phyloP scores from a whole-genome alignment of 148 eudicot species.

The Rhododendron vialii region DNA sequence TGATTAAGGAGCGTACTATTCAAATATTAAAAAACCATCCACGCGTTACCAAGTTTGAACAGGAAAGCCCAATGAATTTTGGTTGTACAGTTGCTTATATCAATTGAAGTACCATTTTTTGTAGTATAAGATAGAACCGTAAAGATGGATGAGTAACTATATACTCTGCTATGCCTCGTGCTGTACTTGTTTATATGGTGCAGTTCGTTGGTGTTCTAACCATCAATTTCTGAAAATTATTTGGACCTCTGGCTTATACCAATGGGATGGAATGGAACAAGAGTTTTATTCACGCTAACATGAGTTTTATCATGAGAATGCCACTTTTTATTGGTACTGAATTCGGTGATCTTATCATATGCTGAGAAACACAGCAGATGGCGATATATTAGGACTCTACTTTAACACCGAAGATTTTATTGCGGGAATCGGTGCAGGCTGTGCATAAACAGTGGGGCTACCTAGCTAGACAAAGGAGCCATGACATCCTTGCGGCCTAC shows the following conservation, averaged over 20 bases:
- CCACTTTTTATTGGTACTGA: background rate
- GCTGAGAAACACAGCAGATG: background rate
- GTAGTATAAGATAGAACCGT: background rate
- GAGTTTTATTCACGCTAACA: background rate
- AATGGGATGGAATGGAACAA: background rate
- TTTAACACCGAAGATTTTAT: background rate
- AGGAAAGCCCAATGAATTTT: constrained; percentile 80
- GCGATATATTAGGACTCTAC: background rate
- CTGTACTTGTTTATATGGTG: background rate
- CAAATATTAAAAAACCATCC: constrained; percentile 63
- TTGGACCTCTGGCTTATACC: background rate
- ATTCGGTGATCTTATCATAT: background rate
- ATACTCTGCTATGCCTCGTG: background rate
- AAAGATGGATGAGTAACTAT: background rate
- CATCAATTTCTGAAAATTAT: background rate
- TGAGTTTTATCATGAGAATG: background rate
- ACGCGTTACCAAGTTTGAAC: constrained; percentile 76
- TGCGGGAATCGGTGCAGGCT: background rate
- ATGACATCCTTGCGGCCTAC: background rate
- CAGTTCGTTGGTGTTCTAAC: background rate
- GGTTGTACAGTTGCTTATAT: constrained; percentile 97
- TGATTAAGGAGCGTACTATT: constrained; percentile 55
- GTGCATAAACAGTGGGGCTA: background rate
- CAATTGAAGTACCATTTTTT: constrained; percentile 28
- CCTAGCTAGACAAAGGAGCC: background rate